Conservation (phyloP, 305 asterid species). For the Fraxinus ornus region DNA sequence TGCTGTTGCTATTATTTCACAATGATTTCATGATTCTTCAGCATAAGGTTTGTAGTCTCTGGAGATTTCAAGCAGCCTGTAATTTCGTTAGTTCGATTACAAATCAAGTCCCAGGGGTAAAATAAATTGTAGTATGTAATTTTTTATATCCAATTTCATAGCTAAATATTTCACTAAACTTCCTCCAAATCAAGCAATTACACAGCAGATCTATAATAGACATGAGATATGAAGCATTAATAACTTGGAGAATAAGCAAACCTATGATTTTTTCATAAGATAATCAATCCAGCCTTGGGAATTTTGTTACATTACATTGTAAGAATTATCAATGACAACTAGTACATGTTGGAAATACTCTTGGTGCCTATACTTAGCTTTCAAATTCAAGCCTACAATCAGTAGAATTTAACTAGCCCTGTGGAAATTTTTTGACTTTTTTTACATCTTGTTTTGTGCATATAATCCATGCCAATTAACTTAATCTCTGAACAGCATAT, state of each 20-base stretch:
- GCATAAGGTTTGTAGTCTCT: not conserved
- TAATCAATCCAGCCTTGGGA: not conserved
- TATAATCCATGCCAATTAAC: not conserved
- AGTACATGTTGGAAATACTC: not conserved
- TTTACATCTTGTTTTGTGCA: not conserved
- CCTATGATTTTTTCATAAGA: not conserved
- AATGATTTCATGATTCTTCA: not conserved
- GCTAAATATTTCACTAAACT: not conserved
- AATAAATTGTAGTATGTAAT: too few relatives aligned
- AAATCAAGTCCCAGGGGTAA: not conserved
- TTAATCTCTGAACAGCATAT: not conserved
- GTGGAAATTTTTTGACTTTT: not conserved
- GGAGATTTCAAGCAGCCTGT: not conserved
- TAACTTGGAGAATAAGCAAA: not conserved
- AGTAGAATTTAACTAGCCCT: not conserved
- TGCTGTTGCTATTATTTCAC: not conserved
- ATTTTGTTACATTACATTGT: too few relatives aligned
- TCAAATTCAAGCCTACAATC: not conserved
- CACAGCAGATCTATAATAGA: not conserved
- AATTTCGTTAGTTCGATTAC: not conserved
- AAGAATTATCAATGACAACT: not conserved
- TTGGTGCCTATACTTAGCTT: not conserved
- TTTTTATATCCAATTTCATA: not conserved
- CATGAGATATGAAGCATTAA: not conserved
- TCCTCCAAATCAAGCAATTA: not conserved